Evolutionary conservation across 768 basidiomycete species (phyloP), one percentile per base, ranked within the genome.

Genomic region (Mycena floridula): DNA sequence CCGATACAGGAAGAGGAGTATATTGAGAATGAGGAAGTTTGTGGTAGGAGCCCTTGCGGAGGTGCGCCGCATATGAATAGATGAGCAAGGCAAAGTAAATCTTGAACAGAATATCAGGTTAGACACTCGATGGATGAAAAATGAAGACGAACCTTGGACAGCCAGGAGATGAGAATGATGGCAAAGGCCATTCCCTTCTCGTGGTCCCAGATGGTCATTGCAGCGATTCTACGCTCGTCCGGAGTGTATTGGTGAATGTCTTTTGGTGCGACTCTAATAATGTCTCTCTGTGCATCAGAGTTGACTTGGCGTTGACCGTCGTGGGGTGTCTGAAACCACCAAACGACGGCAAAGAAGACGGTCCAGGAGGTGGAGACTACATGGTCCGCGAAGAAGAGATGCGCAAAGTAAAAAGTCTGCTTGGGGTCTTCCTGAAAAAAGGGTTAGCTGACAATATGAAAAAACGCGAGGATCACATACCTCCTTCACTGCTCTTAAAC

Each of bases 301-400:
- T 95, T 89, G 50, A 77, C 76, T 25, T 79, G 76, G 2, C 81
- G 78, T 20, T 72, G 73, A 5, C 96, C 96, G 54, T 99, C 93
- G 58, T 99, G 96, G 1, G 93, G 87, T 1, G 82, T 87, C 66
- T 86, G 86, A 25, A 79, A 64, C 85, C 91, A 99, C 95, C 94
- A 99, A 30, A 75, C 67, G 18, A 90, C 75, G 28, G 82, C 88
- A 51, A 99, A 98, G 58, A 89, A 88, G 32, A 86, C 73, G n/a
- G 92, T 94, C 86, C 90, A 97, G 0, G 84, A 67, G 1, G 94
- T 92, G 13, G 83, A 85, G 48, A 99, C 68, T 46, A 96, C 62
- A 63, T 99, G 94, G 64, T 99, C 96, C 46, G 89, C 78, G 47
- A 87, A 79, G 69, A 91, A 99, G 25, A 92, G 66, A 61, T 99